Base-by-base conservation (phyloP, 805 yeast genomes). In the Henningerozyma blattae region DNA sequence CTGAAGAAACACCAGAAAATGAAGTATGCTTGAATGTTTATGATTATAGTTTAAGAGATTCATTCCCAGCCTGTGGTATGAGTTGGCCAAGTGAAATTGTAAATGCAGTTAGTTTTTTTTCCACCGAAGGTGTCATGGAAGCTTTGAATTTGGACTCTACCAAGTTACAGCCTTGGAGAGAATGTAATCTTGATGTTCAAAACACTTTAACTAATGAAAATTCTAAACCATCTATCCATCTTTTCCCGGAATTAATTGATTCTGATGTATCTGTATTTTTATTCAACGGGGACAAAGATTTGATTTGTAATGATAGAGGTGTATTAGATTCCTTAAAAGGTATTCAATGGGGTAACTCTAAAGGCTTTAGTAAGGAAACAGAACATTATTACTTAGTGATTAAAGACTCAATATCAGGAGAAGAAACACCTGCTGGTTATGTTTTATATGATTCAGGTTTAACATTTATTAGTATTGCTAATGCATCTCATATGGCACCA, bases 401-500 rank as follows among this genome's bases (percentile, higher is more conserved):
- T 31, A 37, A 40, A 20, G 39, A 38, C 28, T 19, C 33, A 4
- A 32, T 35, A 8, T 32, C 31, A 4, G 34, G 65, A n/a, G 61
- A 61, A 4, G 68, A 52, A 38, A 45, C 42, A n/a, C 30, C 44
- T 1, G 66, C 64, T 2, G 79, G 78, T 4, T 38, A 46, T 15
- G 54, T 67, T 29, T 56, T 53, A 68, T 73, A 39, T 45, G 87
- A 76, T 31, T 66, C 83, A 41, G 83, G 84, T 48, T 62, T 89
- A 47, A 79, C 95, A 0, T 80, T 79, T 52, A 74, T 82, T 22
- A 72, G 74, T 37, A 72, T 89, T 2, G 71, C 59, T 52, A 72
- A 83, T 45, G 74, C 94, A 0, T 79, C 94, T 3, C 97, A 91
- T 52, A 89, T 91, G 97, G 91, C 86, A 18, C 94, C 97, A 1